Evolutionary conservation across 495 filamentous ascomycete genomes (phyloP).

Genomic region (Xylaria palmicola): DNA sequence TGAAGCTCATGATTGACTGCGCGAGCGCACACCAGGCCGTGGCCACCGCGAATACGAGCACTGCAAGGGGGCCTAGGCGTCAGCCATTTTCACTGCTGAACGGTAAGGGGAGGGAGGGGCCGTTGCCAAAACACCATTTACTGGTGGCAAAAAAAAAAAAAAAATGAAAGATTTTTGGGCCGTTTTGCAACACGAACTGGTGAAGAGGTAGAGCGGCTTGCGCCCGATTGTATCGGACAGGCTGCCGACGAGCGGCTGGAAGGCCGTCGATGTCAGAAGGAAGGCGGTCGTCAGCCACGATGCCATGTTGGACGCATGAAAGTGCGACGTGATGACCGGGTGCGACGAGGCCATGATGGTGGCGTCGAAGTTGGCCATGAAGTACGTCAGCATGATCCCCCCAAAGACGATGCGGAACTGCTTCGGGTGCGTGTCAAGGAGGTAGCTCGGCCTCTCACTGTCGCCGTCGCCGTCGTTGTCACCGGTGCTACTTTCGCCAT

Average conservation of each 20-base stretch:
- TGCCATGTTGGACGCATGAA: conserved; percentile 68
- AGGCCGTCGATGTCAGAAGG: conserved; percentile 70
- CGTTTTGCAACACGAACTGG: too few relatives aligned
- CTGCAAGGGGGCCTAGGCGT: too few relatives aligned
- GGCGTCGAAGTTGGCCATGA: conserved; percentile 61
- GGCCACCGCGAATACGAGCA: conserved; percentile 61
- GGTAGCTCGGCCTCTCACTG: conserved; percentile 22
- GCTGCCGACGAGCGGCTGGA: conserved; percentile 71
- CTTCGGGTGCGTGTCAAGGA: conserved; percentile 33
- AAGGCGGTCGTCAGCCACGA: conserved; percentile 83
- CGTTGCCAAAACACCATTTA: too few relatives aligned
- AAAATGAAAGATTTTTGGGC: too few relatives aligned
- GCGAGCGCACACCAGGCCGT: conserved; percentile 75
- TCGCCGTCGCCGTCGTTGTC: background rate
- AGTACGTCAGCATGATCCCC: conserved; percentile 38
- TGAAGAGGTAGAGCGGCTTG: conserved; percentile 66
- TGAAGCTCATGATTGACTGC: conserved; percentile 68
- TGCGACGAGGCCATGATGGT: conserved; percentile 82
- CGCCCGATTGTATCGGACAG: conserved; percentile 72
- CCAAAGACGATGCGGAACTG: conserved; percentile 42
- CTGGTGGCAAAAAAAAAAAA: too few relatives aligned
- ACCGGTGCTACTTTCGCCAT: background rate
- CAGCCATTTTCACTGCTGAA: too few relatives aligned
- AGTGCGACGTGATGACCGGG: conserved; percentile 78
- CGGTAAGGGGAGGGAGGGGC: too few relatives aligned